Base-by-base conservation (phyloP, 768 basidiomycete species). In the Suillus americanus region DNA sequence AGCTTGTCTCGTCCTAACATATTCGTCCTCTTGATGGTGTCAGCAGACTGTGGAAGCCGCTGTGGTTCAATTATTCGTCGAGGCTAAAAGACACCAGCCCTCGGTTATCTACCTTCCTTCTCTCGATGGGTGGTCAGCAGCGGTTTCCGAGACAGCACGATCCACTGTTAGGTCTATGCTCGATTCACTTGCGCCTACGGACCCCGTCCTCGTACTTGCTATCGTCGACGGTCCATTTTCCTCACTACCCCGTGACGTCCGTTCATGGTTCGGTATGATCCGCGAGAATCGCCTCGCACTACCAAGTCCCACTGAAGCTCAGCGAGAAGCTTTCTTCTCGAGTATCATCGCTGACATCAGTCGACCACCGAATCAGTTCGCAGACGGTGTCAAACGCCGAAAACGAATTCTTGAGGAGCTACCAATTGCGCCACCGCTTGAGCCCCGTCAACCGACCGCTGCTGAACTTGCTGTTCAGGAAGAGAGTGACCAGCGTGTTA, bases 11-110 rank as follows among this genome's bases (percentile, higher is more conserved):
- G 23, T 54, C 7, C 7, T 20, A 20, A 23, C 12, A 1, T 20
- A 55, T 45, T n/a, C 10, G n/a, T 65, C 38, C 63, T 68, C 41
- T 54, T n/a, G 57, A 63, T 56, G 48, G 12, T 46, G 10, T 61
- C 41, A 16, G 53, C 62, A 97, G 95, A 94, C 94, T 1, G 78
- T 87, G 5, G 97, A 99, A 77, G 93, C 97, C 1, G 90, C 93
- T 2, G 88, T 98, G 62, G 94, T 98, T 5, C 96, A 99, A 70
- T 82, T 97, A 20, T 98, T 99, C 72, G 85, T 96, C 25, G 97
- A 99, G 75, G 97, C 97, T 1, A 99, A 98, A 74, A 89, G 97
- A 33, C 94, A 97, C 73, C 95, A 97, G 70, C 97, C 97, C 0
- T 95, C 95, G 0, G 90, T 99, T 43, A 86, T 99, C 56, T 99